Evolutionary conservation across 345 rosid genomes (phyloP), one percentile per base, ranked within the genome.

Genomic region (Aegle marmelos): DNA sequence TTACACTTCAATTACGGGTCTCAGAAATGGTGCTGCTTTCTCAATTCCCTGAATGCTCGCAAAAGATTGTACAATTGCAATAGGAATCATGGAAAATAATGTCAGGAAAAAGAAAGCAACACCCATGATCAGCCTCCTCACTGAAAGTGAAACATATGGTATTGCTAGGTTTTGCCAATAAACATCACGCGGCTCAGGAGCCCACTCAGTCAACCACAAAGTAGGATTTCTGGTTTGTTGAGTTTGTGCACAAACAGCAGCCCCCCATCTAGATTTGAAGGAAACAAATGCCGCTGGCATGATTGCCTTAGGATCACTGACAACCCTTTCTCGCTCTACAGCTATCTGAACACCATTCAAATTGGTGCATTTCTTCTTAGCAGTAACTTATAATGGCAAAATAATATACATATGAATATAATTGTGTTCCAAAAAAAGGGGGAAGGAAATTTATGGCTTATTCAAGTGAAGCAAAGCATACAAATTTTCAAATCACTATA

Each of bases 261-360:
- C 95, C 78, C 91, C 97, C 99, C 99, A 96, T 79, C 97, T 90
- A 54, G 93, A 88, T 84, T 90, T 94, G 79, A 96, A 96, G 9
- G 98, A 96, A 75, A 94, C 99, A 83, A 96, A 96, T 41, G 99
- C 92, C 28, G 97, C 97, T 36, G 98, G 98, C 97, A 94, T 89
- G 68, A 91, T 86, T 3, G 90, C 72, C 80, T 90, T 90, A 4
- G 90, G 90, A 87, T 96, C 99, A 22, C 82, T 90, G 33, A 70
- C 78, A 57, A 94, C 97, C 72, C 73, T 85, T 74, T 82, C 82
- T 73, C 90, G 85, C 84, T 93, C 99, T 76, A 75, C 88, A 76
- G 76, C 85, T 74, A 92, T 91, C 99, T 96, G 88, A 57, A 81
- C 76, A 78, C 70, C 65, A 78, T 34, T n/a, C 65, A 69, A 85